Evolutionary conservation across 1,284 basidiomycete species (phyloP).

Genomic region (Trametes hirsuta): DNA sequence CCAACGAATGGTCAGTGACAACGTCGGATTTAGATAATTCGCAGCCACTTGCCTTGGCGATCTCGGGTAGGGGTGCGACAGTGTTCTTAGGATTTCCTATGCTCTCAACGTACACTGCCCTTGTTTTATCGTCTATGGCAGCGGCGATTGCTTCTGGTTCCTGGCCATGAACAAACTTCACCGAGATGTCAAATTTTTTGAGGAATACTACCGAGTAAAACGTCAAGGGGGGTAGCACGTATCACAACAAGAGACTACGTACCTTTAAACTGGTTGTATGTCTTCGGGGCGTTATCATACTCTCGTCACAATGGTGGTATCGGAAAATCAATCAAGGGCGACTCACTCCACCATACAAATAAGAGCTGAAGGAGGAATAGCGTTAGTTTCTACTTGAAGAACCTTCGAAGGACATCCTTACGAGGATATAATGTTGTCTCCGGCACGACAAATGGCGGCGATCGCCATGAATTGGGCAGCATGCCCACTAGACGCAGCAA

Average conservation of each 20-base stretch:
- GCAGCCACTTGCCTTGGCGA: conserved; percentile 60
- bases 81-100: conserved; percentile 89
- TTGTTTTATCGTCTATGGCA: conserved; percentile 81
- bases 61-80: conserved; percentile 67
- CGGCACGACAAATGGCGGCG: conserved; percentile 62
- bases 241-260: not conserved
- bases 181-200: conserved; percentile 75
- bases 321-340: not conserved
- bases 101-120: conserved; percentile 80
- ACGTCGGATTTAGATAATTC: conserved; percentile 10
- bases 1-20: not conserved
- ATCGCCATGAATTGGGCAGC: conserved; percentile 84
- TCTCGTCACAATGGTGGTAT: not conserved
- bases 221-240: not conserved
- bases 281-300: conserved; percentile 40
- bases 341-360: conserved; percentile 69
- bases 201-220: conserved; percentile 57
- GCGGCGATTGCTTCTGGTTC: conserved; percentile 69
- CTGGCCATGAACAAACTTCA: conserved; percentile 75
- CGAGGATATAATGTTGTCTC: conserved; percentile 83
- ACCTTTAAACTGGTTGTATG: conserved; percentile 91
- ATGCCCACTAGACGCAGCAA: conserved; percentile 81
- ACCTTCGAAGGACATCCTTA: conserved; percentile 32
- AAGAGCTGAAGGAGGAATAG: conserved; percentile 42
- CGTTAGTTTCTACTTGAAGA: not conserved